Percentiles rank a stretch among this genome's conserved stretches.
Conservation (phyloP, 148 eudicot genomes). For the Persicaria tinctoria region DNA sequence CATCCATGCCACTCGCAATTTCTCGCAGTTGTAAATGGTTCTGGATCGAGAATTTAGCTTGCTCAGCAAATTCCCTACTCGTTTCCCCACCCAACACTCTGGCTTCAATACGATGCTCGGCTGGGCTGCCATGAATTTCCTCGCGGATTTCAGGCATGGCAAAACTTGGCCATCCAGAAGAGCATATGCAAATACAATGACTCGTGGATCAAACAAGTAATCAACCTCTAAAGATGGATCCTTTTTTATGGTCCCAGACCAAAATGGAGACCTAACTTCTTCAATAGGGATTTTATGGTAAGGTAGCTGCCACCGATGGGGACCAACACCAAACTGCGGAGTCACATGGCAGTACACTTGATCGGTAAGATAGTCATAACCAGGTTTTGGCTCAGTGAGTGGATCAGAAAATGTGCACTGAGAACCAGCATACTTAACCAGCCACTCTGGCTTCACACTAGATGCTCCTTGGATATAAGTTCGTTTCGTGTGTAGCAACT, state of each 20-base stretch:
- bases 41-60: constrained; percentile 39
- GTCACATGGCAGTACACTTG: no score
- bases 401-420: constrained; percentile 59
- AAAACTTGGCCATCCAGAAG: constrained; percentile 78
- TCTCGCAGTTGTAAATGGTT: constrained; percentile 49
- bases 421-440: constrained; percentile 52
- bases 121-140: constrained; percentile 41
- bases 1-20: constrained; percentile 42
- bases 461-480: constrained; percentile 83
- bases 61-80: constrained; percentile 66
- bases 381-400: constrained; percentile 51
- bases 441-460: constrained; percentile 69
- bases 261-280: constrained; percentile 12
- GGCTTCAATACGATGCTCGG: constrained; percentile 64
- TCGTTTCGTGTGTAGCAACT: constrained; percentile 46
- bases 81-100: constrained; percentile 55
- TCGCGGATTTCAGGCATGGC: constrained; percentile 53
- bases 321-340: no score
- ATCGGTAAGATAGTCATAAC: no score
- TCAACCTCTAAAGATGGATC: no score
- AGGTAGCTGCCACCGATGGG: no score
- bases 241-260: no score
- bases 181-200: constrained; percentile 53
- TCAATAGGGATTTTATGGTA: no score
- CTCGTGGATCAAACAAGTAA: constrained; percentile 16